Percentiles rank a stretch among this genome's conserved stretches.
These are phyloP conservation scores for Gillenia trifoliata DNA, from an alignment of 306 rosid species.

Conservation along the genomic window DNA sequence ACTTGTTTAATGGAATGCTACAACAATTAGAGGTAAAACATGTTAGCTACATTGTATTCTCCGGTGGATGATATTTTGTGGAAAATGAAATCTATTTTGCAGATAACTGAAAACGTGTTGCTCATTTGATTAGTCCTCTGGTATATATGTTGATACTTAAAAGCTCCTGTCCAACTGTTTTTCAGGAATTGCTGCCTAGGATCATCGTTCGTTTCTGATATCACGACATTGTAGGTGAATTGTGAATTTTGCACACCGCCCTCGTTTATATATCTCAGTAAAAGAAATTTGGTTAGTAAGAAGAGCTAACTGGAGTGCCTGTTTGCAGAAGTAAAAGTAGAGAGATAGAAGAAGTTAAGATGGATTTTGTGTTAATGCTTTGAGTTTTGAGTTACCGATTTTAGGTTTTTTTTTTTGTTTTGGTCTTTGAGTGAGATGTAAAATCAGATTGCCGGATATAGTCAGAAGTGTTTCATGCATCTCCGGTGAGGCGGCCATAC, in stretches of 20 bases:
- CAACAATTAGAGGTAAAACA: neutral
- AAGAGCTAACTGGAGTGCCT: slow-evolving; percentile 71
- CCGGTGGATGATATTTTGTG: too few species aligned
- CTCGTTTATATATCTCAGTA: slow-evolving; percentile 54
- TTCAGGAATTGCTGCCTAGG: slow-evolving; percentile 82
- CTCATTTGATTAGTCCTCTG: too few species aligned
- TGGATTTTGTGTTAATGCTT: slow-evolving; percentile 77
- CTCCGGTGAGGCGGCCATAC: slow-evolving; percentile 75
- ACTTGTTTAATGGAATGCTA: neutral
- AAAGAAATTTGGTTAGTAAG: slow-evolving; percentile 65
- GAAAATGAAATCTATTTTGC: too few species aligned
- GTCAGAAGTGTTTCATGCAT: slow-evolving; percentile 85
- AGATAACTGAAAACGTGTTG: too few species aligned
- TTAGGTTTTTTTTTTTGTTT: slow-evolving; percentile 46
- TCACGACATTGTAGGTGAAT: slow-evolving; percentile 67
- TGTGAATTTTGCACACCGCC: slow-evolving; percentile 67
- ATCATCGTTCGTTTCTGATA: slow-evolving; percentile 46
- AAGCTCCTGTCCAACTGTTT: slow-evolving; percentile 13
- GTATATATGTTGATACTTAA: slow-evolving; percentile 17
- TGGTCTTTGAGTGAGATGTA: slow-evolving; percentile 92
- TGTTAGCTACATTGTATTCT: too few species aligned
- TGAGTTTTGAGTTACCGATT: slow-evolving; percentile 66
- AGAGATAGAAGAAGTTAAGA: slow-evolving; percentile 64
- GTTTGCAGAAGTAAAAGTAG: slow-evolving; percentile 75
- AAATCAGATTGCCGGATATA: slow-evolving; percentile 99